Conservation (phyloP, 352 stramenopile species). For the Phytophthora podocarpi region DNA sequence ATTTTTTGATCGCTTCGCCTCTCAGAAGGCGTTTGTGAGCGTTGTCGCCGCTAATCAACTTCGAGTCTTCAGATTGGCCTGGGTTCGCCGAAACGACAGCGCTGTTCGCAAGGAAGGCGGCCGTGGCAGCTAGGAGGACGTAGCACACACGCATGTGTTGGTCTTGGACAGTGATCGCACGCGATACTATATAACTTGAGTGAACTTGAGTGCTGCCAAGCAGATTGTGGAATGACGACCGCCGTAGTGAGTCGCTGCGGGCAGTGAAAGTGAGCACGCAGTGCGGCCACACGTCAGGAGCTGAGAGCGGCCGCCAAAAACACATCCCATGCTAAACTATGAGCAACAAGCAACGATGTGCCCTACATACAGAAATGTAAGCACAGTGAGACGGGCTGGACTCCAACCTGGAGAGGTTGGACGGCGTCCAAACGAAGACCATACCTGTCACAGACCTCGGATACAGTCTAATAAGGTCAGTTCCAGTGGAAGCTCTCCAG, state of each 20-base stretch:
- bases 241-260: too few relatives aligned
- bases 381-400: slow-evolving; percentile 11
- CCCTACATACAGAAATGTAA: background rate
- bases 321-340: slow-evolving; percentile 14
- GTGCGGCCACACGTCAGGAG: too few relatives aligned
- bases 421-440: background rate
- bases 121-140: background rate
- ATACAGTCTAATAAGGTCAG: too few relatives aligned
- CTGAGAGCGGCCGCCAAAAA: slow-evolving; percentile 11
- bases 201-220: background rate
- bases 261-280: too few relatives aligned
- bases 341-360: slow-evolving; percentile 3
- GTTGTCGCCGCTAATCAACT: background rate
- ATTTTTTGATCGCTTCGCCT: slow-evolving; percentile 4
- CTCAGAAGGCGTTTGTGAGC: slow-evolving; percentile 7
- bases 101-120: background rate
- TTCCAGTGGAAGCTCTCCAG: too few relatives aligned
- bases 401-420: too few relatives aligned
- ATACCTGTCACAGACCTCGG: background rate
- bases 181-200: background rate
- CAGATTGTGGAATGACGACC: slow-evolving; percentile 4
- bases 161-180: background rate
- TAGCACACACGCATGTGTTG: slow-evolving; percentile 7
- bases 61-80: background rate
- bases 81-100: background rate